Conservation (phyloP, 2,329 filamentous ascomycete species). For the Akanthomyces dipterigenus region DNA sequence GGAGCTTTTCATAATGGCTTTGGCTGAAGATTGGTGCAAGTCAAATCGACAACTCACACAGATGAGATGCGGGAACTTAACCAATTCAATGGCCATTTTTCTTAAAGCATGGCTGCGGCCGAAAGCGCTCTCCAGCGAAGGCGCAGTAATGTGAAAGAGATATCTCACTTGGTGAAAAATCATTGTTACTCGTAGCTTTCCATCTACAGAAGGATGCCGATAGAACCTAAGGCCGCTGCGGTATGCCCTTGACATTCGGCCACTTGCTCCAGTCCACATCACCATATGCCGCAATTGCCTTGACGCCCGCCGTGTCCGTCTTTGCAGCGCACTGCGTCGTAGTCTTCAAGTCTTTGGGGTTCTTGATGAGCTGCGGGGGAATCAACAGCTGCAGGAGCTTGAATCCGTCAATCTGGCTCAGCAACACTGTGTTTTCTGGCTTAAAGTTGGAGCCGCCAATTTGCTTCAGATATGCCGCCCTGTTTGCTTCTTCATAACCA, state of each 20-base stretch:
- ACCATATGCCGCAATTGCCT: neutral
- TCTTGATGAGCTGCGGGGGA: neutral
- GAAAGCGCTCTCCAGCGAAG: too few species aligned
- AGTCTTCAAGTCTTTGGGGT: neutral
- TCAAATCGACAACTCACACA: too few species aligned
- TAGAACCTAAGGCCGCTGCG: neutral
- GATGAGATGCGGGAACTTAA: too few species aligned
- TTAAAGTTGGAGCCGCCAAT: neutral
- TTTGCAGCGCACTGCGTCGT: neutral
- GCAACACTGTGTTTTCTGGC: neutral
- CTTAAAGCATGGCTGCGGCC: too few species aligned
- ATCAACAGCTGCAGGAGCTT: neutral
- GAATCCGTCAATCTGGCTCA: neutral
- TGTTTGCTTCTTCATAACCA: neutral
- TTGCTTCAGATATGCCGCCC: neutral
- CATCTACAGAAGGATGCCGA: too few species aligned
- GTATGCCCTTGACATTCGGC: neutral
- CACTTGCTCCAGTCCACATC: neutral
- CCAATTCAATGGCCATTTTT: too few species aligned
- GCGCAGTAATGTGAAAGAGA: too few species aligned
- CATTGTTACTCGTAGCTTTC: too few species aligned
- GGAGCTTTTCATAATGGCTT: too few species aligned
- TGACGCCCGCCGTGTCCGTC: neutral
- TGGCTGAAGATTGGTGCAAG: too few species aligned
- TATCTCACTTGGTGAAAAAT: too few species aligned